phyloP scores from a whole-genome alignment of 495 filamentous ascomycete species.

The Thermochaetoides thermophila region DNA sequence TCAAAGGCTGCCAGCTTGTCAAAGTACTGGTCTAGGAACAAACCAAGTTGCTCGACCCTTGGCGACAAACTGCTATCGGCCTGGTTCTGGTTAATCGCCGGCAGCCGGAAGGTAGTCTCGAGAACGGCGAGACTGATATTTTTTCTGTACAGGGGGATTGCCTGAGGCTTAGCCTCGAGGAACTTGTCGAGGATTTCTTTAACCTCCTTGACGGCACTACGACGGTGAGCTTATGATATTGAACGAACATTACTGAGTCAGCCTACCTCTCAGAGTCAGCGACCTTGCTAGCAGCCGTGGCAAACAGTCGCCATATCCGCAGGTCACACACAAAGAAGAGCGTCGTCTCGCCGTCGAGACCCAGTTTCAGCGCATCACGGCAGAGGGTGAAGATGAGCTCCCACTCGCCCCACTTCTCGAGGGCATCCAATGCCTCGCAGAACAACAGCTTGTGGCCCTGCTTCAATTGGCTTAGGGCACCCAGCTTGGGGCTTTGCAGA shows the following conservation, averaged over 20 bases:
- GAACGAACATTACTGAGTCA: no score
- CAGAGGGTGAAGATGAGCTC: constrained; percentile 21
- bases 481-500: constrained; percentile 15
- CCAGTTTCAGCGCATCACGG: constrained; percentile 11
- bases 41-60: constrained; percentile 16
- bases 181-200: constrained; percentile 13
- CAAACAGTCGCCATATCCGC: constrained; percentile 17
- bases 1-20: constrained; percentile 19
- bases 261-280: constrained; percentile 18
- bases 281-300: constrained; percentile 16
- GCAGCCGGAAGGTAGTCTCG: constrained; percentile 13
- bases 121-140: constrained; percentile 16
- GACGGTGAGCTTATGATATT: constrained; percentile 1
- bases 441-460: constrained; percentile 20
- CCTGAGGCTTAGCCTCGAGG: constrained; percentile 12
- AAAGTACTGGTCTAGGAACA: constrained; percentile 21
- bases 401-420: constrained; percentile 20
- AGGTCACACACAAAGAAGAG: constrained; percentile 22
- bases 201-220: constrained; percentile 20
- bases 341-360: constrained; percentile 11
- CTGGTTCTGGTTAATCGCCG: constrained; percentile 1
- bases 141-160: constrained; percentile 21
- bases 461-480: constrained; percentile 16
- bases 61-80: constrained; percentile 9
- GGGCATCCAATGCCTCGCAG: constrained; percentile 13